A percentile compares a stretch with the other conserved stretches of the same genome.
Conservation (phyloP, 1,284 basidiomycete species). For the Fistulinella staudtii region DNA sequence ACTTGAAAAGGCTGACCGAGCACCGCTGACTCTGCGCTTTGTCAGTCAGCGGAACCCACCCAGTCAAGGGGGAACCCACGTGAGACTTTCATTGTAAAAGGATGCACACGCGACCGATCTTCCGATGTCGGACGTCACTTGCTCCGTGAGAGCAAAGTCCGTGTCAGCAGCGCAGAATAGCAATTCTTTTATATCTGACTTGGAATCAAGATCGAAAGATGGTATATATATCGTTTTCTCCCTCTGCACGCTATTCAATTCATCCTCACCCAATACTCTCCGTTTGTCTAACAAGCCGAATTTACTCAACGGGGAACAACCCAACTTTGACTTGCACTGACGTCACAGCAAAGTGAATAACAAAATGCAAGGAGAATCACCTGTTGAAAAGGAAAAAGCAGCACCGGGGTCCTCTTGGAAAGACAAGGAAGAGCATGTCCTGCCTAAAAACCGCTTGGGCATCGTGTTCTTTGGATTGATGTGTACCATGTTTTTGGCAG, state of each 20-base stretch:
- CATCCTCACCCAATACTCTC: too few species aligned
- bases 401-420: slow-evolving; percentile 52
- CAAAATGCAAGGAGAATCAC: slow-evolving; percentile 14
- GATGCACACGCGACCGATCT: background rate
- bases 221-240: background rate
- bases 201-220: background rate
- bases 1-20: too few species aligned
- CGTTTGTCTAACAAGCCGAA: too few species aligned
- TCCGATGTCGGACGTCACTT: background rate
- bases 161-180: background rate
- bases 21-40: background rate
- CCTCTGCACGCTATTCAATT: too few species aligned
- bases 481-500: slow-evolving; percentile 53
- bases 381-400: slow-evolving; percentile 24
- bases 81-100: background rate
- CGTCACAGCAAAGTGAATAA: slow-evolving; percentile 1
- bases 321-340: background rate
- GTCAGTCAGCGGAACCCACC: slow-evolving; percentile 5
- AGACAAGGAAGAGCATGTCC: slow-evolving; percentile 47
- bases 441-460: slow-evolving; percentile 53
- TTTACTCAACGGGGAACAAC: too few species aligned
- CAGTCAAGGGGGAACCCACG: background rate
- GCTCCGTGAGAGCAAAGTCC: background rate
- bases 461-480: slow-evolving; percentile 56
- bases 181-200: background rate